Base-by-base conservation (phyloP, 83 land plant species). In the Diphasiastrum complanatum region DNA sequence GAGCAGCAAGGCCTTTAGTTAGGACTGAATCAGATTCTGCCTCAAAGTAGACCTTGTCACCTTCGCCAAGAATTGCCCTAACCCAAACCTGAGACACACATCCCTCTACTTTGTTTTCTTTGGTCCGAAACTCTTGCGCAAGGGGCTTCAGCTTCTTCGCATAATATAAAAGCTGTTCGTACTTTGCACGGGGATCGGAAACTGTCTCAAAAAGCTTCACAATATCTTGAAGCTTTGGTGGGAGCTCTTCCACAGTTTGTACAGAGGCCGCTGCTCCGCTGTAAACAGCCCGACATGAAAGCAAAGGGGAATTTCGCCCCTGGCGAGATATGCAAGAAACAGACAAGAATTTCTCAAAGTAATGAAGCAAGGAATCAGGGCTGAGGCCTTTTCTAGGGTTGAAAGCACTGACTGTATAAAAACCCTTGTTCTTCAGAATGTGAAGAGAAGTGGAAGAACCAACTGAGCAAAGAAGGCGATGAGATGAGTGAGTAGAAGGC, bases 51-150 rank as follows among this genome's bases (percentile, higher is more conserved):
- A 87, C 85, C 26, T 61, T 47, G 1, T 53, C 63, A 24, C 71
- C 69, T 5, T 68, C 75, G 48, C 60, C 80, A 1, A 67, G 45
- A 34, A 29, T 74, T 14, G 95, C 89, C 45, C 77, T 69, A 3
- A 92, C 95, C 97, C 97, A 92, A 12, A 92, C 95, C 68, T 80
- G 89, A 11, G 95, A 88, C 26, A 85, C 95, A 52, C 95, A 87
- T 1, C 95, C 95, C n/a, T 71, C 65, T 31, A 88, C 95, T 58
- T 75, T 78, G 80, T 88, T 79, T 11, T 63, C 73, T n/a, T 19
- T 65, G 32, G 78, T 85, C 55, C 80, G 79, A 68, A 49, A 75
- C 40, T 59, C 66, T 24, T 70, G 11, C 0, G 73, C 71, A n/a
- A 88, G 59, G 0, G 86, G 84, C 0, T 71, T 60, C 1, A 84